Percentiles rank a stretch among this genome's conserved stretches.
Conservation (phyloP, 2,329 filamentous ascomycete species). For the Aspergillus fumigatiaffinis region DNA sequence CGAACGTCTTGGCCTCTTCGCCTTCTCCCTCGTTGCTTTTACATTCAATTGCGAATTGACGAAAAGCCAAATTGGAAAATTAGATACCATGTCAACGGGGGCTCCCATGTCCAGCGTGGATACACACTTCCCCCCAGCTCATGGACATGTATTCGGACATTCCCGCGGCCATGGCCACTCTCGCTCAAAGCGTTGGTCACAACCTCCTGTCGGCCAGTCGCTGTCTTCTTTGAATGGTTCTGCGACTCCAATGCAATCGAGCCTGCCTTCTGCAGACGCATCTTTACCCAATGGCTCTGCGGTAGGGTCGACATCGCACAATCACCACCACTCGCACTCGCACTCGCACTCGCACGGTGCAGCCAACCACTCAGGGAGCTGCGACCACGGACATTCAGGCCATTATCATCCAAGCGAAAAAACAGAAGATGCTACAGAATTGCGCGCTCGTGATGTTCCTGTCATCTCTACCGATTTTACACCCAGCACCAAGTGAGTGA, state of each 20-base stretch:
- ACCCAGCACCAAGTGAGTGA: conserved; percentile 14
- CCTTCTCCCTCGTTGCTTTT: conserved; percentile 4
- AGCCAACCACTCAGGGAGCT: background rate
- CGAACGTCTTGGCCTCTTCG: conserved; percentile 9
- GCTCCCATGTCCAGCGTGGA: conserved; percentile 27
- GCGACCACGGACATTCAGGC: background rate
- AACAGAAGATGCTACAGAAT: background rate
- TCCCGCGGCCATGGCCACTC: conserved; percentile 31
- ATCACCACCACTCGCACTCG: conserved; percentile 35
- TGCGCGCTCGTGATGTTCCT: background rate
- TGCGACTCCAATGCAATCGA: conserved; percentile 14
- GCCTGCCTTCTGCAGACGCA: conserved; percentile 13
- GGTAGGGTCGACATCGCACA: conserved; percentile 19
- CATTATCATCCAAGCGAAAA: background rate
- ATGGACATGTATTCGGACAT: conserved; percentile 26
- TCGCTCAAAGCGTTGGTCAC: conserved; percentile 29
- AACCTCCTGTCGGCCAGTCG: conserved; percentile 23
- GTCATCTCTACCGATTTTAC: background rate
- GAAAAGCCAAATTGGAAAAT: conserved; percentile 11
- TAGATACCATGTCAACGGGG: conserved; percentile 32
- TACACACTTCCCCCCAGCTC: conserved; percentile 19
- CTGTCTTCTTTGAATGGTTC: conserved; percentile 18
- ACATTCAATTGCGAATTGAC: conserved; percentile 1
- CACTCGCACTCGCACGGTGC: conserved; percentile 29
- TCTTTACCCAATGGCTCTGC: conserved; percentile 23